Conservation (phyloP, 2,329 filamentous ascomycete species). For the Paramyrothecium roridum region DNA sequence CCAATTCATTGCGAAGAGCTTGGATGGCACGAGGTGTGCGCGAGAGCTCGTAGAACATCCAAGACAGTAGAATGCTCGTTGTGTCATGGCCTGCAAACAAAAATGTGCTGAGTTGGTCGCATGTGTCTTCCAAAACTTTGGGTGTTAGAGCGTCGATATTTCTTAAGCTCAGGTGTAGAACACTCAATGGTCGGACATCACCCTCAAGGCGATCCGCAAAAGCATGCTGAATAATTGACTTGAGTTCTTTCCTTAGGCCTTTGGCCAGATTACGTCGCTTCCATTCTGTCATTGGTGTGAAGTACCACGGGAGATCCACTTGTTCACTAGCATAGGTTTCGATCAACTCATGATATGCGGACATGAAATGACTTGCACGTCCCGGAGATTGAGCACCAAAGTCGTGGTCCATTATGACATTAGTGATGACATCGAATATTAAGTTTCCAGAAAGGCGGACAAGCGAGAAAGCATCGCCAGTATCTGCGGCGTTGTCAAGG, state of each 20-base stretch:
- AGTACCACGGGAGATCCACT: slow-evolving; percentile 13
- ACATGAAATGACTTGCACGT: slow-evolving; percentile 22
- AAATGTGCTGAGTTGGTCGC: slow-evolving; percentile 35
- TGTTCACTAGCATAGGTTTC: slow-evolving; percentile 4
- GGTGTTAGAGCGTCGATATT: slow-evolving; percentile 20
- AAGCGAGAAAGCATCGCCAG: slow-evolving; percentile 22
- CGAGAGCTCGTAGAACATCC: slow-evolving; percentile 32
- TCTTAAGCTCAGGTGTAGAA: slow-evolving; percentile 28
- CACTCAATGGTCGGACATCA: slow-evolving; percentile 8
- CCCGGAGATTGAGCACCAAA: slow-evolving; percentile 26
- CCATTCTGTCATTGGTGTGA: slow-evolving; percentile 9
- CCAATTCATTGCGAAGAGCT: slow-evolving; percentile 28
- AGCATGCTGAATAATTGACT: not conserved
- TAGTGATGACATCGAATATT: slow-evolving; percentile 37
- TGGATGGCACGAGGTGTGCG: slow-evolving; percentile 21
- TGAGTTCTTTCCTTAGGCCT: slow-evolving; percentile 13
- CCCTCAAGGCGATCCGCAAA: not conserved
- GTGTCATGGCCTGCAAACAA: slow-evolving; percentile 40
- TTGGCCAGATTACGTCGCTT: slow-evolving; percentile 13
- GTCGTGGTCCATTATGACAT: slow-evolving; percentile 29
- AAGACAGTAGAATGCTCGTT: slow-evolving; percentile 31
- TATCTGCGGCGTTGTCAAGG: slow-evolving; percentile 23
- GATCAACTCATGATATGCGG: slow-evolving; percentile 13
- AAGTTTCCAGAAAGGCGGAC: slow-evolving; percentile 23
- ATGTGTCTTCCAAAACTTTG: slow-evolving; percentile 22